Evolutionary conservation across 345 rosid species (phyloP).

Genomic region (Kandelia obovata): DNA sequence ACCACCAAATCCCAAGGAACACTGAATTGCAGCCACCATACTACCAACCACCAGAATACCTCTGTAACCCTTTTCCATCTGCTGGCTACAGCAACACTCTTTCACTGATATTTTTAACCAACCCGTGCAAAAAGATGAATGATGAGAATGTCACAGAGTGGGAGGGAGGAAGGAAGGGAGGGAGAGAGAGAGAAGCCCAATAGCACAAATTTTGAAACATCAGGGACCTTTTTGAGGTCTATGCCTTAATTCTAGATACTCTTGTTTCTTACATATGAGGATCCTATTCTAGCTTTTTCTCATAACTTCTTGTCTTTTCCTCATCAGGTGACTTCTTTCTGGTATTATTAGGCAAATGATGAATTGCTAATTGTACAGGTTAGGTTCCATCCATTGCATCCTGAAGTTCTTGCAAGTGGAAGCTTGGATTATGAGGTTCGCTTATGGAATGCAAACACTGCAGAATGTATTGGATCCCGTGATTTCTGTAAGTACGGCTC

Average conservation of each 20-base stretch:
- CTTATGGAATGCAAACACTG: constrained; percentile 66
- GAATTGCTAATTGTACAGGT: constrained; percentile 41
- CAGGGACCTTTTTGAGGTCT: neutral
- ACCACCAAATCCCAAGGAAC: no score
- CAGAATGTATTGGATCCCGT: constrained; percentile 65
- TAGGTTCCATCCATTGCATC: constrained; percentile 64
- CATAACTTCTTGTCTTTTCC: neutral
- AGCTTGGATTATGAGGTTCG: constrained; percentile 80
- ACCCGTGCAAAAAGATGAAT: no score
- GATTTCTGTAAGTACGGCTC: constrained; percentile 48
- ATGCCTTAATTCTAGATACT: neutral
- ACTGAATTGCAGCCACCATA: no score
- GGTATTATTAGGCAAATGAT: neutral
- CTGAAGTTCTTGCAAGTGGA: constrained; percentile 70
- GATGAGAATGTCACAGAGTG: no score
- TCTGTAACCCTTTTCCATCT: no score
- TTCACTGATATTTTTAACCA: no score
- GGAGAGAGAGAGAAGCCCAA: no score
- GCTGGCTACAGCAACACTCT: no score
- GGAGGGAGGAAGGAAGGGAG: no score
- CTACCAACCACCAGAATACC: no score
- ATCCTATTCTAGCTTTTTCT: neutral
- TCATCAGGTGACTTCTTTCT: neutral
- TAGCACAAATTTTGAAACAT: no score
- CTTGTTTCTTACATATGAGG: neutral